Percentiles rank a stretch among this genome's conserved stretches.
These are phyloP conservation scores for Dictyostelium firmibasis DNA, from an alignment of 78 protist genomes.

Conservation along the genomic window DNA sequence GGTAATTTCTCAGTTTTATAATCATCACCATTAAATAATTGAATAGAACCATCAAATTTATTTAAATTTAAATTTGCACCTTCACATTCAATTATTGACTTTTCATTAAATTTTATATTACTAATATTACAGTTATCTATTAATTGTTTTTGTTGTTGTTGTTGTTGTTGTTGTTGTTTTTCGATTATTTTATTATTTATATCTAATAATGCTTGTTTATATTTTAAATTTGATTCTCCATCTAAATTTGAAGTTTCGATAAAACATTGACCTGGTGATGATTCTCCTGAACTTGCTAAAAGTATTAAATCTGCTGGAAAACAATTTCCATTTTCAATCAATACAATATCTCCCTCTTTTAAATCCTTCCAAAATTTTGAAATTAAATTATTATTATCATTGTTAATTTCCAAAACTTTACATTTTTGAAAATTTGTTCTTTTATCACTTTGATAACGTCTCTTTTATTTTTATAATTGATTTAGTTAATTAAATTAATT, in stretches of 20 bases:
- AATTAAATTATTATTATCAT: neutral
- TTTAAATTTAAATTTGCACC: constrained; percentile 78
- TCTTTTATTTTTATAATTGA: neutral
- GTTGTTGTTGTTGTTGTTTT: neutral
- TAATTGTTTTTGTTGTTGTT: neutral
- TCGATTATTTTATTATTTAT: neutral
- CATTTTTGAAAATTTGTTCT: constrained; percentile 15
- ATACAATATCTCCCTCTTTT: constrained; percentile 70
- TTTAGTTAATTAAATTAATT: too few species aligned
- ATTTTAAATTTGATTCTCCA: constrained; percentile 79
- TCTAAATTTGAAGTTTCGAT: constrained; percentile 90
- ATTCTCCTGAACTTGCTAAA: constrained; percentile 15
- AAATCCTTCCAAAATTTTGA: constrained; percentile 40
- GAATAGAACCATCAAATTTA: constrained; percentile 72
- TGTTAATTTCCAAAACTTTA: neutral
- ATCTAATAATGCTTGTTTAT: constrained; percentile 51
- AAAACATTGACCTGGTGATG: constrained; percentile 69
- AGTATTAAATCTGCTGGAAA: constrained; percentile 82
- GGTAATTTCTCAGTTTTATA: neutral
- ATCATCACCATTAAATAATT: neutral
- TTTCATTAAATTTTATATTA: neutral
- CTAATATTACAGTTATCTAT: neutral
- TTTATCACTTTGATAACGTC: constrained; percentile 56
- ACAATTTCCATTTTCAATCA: constrained; percentile 14
- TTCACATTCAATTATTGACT: constrained; percentile 58